These are phyloP conservation scores for Megacollybia platyphylla DNA, from an alignment of 1,284 basidiomycete species.

Conservation along the genomic window DNA sequence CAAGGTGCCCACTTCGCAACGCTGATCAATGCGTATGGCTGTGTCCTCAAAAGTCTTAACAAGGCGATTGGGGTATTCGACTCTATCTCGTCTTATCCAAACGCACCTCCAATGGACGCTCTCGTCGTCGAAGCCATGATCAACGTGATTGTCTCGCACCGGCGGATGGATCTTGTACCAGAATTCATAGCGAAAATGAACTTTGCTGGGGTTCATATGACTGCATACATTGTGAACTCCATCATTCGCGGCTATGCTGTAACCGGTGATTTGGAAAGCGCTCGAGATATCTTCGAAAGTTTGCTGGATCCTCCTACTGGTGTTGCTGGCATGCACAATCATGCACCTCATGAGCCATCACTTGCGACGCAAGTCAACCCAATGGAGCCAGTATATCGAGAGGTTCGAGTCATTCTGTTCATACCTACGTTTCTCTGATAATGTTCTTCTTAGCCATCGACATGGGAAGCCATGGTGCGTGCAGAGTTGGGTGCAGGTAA, in stretches of 20 bases:
- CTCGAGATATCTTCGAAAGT: conserved; percentile 75
- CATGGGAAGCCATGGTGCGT: conserved; percentile 91
- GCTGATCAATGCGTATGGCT: conserved; percentile 86
- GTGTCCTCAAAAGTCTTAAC: conserved; percentile 66
- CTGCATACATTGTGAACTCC: conserved; percentile 92
- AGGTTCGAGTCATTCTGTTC: conserved; percentile 41
- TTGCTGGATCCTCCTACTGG: conserved; percentile 81
- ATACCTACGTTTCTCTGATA: conserved; percentile 3
- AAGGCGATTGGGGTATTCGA: conserved; percentile 75
- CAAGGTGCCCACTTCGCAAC: conserved; percentile 88
- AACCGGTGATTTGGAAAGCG: conserved; percentile 55
- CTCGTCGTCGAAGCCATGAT: conserved; percentile 88
- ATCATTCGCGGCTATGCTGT: conserved; percentile 84
- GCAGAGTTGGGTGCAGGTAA: conserved; percentile 80
- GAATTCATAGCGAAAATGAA: conserved; percentile 57
- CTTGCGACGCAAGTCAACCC: conserved; percentile 17
- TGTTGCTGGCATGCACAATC: conserved; percentile 84
- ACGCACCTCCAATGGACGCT: conserved; percentile 46
- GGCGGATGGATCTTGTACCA: conserved; percentile 71
- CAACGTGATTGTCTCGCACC: conserved; percentile 75
- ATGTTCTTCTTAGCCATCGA: conserved; percentile 47
- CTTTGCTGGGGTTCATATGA: conserved; percentile 66
- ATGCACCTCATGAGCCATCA: conserved; percentile 49
- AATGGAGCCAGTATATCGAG: conserved; percentile 70
- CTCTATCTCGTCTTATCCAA: conserved; percentile 47